Evolutionary conservation across 2,329 filamentous ascomycete genomes (phyloP).

Genomic region (Diplodia seriata): DNA sequence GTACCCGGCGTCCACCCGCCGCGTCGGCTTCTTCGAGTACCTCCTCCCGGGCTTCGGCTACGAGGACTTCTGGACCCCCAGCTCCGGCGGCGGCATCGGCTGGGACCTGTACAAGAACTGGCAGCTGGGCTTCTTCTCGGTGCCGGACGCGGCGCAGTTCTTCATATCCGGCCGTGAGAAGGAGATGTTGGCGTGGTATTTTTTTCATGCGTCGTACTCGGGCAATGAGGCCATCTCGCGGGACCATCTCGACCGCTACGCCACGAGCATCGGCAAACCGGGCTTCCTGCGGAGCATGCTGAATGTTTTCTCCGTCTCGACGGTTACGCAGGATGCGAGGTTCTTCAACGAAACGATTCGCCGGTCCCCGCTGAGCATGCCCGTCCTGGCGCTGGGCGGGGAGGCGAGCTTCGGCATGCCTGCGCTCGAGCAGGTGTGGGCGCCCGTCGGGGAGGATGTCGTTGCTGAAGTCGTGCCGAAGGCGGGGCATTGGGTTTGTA

Average conservation of each 20-base stretch:
- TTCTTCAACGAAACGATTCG: slow-evolving; percentile 48
- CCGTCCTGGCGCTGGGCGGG: slow-evolving; percentile 45
- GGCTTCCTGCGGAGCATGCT: slow-evolving; percentile 54
- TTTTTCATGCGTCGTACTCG: slow-evolving; percentile 54
- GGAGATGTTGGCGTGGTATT: slow-evolving; percentile 56
- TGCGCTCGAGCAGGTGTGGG: slow-evolving; percentile 35
- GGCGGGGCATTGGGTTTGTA: slow-evolving; percentile 51
- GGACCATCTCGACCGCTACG: slow-evolving; percentile 51
- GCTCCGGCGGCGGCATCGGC: too few relatives aligned
- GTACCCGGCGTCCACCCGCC: slow-evolving; percentile 46
- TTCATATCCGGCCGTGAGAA: slow-evolving; percentile 54
- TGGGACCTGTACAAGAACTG: slow-evolving; percentile 49
- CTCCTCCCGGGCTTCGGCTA: slow-evolving; percentile 54
- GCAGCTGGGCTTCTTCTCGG: slow-evolving; percentile 54
- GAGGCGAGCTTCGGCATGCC: slow-evolving; percentile 45
- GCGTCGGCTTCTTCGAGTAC: slow-evolving; percentile 52
- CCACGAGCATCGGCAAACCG: slow-evolving; percentile 52
- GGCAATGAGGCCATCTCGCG: slow-evolving; percentile 49
- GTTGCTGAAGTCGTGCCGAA: slow-evolving; percentile 46
- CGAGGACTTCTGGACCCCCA: too few relatives aligned
- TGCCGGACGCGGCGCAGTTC: slow-evolving; percentile 56
- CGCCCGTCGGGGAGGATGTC: slow-evolving; percentile 38
- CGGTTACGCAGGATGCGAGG: slow-evolving; percentile 44
- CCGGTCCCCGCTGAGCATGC: slow-evolving; percentile 40
- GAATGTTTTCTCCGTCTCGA: slow-evolving; percentile 44